Conservation (phyloP, 345 rosid genomes). For the Brassica juncea region DNA sequence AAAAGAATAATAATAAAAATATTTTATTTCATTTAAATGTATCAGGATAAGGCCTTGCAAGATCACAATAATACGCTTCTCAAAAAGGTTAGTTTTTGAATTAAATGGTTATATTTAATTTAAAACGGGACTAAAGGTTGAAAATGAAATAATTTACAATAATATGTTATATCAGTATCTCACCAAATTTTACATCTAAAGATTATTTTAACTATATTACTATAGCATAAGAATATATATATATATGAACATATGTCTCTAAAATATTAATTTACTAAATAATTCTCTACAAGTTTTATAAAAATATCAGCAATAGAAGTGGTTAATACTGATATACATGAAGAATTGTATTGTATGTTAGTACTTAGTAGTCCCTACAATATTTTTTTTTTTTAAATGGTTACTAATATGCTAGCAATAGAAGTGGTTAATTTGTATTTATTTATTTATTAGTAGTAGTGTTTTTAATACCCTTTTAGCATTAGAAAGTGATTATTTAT, state of each 20-base stretch:
- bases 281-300: neutral
- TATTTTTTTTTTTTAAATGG: neutral
- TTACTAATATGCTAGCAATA: neutral
- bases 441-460: neutral
- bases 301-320: no score
- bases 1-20: neutral
- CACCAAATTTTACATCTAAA: neutral
- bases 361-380: neutral
- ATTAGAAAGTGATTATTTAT: neutral
- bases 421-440: neutral
- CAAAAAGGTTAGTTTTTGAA: slow-evolving; percentile 58
- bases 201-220: neutral
- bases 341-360: neutral
- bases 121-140: neutral
- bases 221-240: neutral
- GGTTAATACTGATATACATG: neutral
- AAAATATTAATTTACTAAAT: neutral
- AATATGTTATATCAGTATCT: neutral
- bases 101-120: neutral
- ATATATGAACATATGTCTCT: neutral
- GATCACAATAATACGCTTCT: slow-evolving; percentile 70
- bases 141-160: neutral
- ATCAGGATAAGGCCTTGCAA: slow-evolving; percentile 69
- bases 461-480: neutral
- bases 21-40: neutral